Percentiles rank a stretch among this genome's conserved stretches.
Evolutionary conservation across 176 grass and related monocot species (phyloP).

Genomic region (Oryza rufipogon): DNA sequence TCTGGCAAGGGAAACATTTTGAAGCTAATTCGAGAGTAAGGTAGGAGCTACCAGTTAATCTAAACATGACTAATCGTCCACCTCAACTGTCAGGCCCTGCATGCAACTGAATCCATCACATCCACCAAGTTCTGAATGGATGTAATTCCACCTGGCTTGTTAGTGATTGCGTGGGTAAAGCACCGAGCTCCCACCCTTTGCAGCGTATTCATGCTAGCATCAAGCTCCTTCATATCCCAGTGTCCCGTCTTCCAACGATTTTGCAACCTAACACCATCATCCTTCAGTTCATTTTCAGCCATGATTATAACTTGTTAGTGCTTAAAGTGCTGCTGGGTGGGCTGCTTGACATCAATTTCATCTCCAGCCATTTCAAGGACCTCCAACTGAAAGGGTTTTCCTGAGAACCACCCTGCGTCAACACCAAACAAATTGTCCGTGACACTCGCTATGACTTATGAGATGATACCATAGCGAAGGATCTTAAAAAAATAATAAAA

Average conservation of each 20-base stretch:
- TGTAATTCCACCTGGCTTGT: too few relatives aligned
- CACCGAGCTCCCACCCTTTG: too few relatives aligned
- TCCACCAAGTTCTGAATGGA: conserved; percentile 30
- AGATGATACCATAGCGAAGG: too few relatives aligned
- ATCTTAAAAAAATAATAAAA: too few relatives aligned
- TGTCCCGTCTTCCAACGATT: too few relatives aligned
- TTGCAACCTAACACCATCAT: conserved; percentile 59
- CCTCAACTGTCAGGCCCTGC: conserved; percentile 62
- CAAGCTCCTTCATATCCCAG: too few relatives aligned
- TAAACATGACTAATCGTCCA: conserved; percentile 35
- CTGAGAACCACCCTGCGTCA: conserved; percentile 70
- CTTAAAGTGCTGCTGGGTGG: conserved; percentile 41
- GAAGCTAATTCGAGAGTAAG: conserved; percentile 13
- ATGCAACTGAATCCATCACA: conserved; percentile 54
- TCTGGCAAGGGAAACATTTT: not conserved
- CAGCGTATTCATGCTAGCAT: too few relatives aligned
- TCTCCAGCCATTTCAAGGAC: conserved; percentile 82
- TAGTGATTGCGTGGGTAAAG: too few relatives aligned
- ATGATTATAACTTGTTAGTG: conserved; percentile 62
- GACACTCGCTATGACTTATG: too few relatives aligned
- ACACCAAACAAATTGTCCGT: conserved; percentile 90
- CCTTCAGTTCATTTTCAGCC: conserved; percentile 90
- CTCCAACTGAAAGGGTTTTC: conserved; percentile 67
- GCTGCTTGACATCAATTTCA: conserved; percentile 63
- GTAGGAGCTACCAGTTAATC: not conserved